Evolutionary conservation across 2,329 filamentous ascomycete genomes (phyloP).

Genomic region (Monosporascus cannonballus): DNA sequence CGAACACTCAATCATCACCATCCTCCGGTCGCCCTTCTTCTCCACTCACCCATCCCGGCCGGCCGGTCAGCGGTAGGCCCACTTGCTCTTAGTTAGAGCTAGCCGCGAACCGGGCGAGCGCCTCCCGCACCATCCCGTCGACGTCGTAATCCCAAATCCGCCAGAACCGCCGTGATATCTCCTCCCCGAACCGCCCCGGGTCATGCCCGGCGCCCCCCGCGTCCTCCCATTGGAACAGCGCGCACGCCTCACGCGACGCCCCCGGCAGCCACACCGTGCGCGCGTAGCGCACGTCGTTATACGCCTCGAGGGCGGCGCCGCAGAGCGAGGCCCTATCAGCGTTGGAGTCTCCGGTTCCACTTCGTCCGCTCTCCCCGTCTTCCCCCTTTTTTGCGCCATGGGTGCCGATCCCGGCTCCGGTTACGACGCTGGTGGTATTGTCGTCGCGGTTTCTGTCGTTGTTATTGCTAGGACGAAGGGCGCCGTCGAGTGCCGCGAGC

Average conservation of each 20-base stretch:
- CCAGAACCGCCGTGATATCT: constrained; percentile 16
- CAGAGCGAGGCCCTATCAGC: constrained; percentile 11
- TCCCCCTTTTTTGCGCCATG: too few relatives aligned
- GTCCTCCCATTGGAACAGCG: constrained; percentile 24
- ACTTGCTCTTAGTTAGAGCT: neutral
- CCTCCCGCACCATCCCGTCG: constrained; percentile 17
- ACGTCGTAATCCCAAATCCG: constrained; percentile 26
- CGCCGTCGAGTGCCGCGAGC: constrained; percentile 14
- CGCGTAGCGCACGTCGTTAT: constrained; percentile 21
- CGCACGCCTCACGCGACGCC: constrained; percentile 22
- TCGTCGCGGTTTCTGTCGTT: too few relatives aligned
- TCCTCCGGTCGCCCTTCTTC: too few relatives aligned
- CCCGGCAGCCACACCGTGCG: constrained; percentile 26
- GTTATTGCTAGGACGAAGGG: too few relatives aligned
- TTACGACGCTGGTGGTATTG: too few relatives aligned
- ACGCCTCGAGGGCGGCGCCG: constrained; percentile 18
- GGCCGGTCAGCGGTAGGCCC: neutral
- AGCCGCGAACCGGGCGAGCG: neutral
- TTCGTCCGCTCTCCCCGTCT: neutral
- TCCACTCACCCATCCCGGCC: too few relatives aligned
- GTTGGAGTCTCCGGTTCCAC: too few relatives aligned
- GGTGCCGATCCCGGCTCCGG: too few relatives aligned
- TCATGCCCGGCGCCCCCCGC: constrained; percentile 12
- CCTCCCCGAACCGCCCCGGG: constrained; percentile 13
- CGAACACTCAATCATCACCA: too few relatives aligned